Evolutionary conservation across 1,284 basidiomycete genomes (phyloP).

Genomic region (Grifola frondosa): DNA sequence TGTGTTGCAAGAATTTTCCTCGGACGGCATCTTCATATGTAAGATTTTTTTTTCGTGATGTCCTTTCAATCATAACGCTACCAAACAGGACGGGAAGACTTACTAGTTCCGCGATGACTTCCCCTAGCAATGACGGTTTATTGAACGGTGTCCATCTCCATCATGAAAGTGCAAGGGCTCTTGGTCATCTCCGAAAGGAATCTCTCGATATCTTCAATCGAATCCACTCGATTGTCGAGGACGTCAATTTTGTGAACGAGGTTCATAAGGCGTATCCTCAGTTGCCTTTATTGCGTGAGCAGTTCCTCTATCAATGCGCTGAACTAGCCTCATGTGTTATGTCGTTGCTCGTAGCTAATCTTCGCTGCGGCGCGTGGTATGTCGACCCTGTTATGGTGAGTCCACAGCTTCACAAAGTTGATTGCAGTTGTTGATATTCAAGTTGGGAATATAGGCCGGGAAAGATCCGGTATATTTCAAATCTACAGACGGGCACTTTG

Average conservation of each 20-base stretch:
- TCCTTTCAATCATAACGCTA: too few relatives aligned
- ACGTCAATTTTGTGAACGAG: constrained; percentile 66
- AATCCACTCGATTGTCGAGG: constrained; percentile 80
- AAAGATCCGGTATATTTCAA: constrained; percentile 82
- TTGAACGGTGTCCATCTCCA: background rate
- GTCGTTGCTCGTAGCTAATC: constrained; percentile 65
- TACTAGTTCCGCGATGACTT: too few relatives aligned
- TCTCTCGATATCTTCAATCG: constrained; percentile 82
- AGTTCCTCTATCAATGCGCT: constrained; percentile 25
- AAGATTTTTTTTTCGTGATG: too few relatives aligned
- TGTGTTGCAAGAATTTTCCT: too few relatives aligned
- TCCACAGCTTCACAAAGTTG: background rate
- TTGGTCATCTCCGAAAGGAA: constrained; percentile 59
- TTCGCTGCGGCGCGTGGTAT: constrained; percentile 96
- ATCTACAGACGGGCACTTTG: constrained; percentile 92
- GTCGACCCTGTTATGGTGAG: constrained; percentile 67
- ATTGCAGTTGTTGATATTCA: too few relatives aligned
- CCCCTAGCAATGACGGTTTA: too few relatives aligned
- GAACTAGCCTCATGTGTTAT: constrained; percentile 7
- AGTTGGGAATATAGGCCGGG: constrained; percentile 23
- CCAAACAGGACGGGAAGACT: too few relatives aligned
- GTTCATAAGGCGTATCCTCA: constrained; percentile 57
- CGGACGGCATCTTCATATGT: too few relatives aligned
- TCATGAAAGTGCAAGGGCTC: constrained; percentile 26
- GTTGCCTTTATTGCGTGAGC: constrained; percentile 68